Evolutionary conservation across 345 rosid genomes (phyloP).

Genomic region (Cardamine resedifolia): DNA sequence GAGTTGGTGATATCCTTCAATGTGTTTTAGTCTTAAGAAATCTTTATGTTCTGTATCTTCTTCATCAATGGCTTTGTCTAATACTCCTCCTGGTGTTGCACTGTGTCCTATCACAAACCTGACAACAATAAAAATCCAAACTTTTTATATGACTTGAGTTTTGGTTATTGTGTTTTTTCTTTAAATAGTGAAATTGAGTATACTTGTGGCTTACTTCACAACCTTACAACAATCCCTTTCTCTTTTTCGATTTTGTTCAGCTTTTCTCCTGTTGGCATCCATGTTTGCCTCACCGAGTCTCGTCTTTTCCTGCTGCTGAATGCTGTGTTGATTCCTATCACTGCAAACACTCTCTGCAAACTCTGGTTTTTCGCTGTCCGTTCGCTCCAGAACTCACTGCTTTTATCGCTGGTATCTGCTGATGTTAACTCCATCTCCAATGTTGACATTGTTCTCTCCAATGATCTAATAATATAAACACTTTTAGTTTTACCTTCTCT

Average conservation of each 20-base stretch:
- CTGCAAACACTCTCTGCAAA: constrained; percentile 65
- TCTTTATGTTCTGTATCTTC: constrained; percentile 68
- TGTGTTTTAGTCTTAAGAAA: constrained; percentile 74
- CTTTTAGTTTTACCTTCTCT: constrained; percentile 9
- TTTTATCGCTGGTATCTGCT: constrained; percentile 39
- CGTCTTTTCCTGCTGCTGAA: constrained; percentile 87
- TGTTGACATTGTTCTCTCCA: constrained; percentile 65
- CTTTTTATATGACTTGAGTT: background rate
- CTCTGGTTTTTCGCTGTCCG: constrained; percentile 43
- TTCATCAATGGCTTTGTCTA: constrained; percentile 70
- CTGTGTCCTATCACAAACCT: constrained; percentile 90
- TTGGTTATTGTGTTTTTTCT: background rate
- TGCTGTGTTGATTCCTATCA: constrained; percentile 86
- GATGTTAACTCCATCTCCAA: constrained; percentile 67
- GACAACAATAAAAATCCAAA: background rate
- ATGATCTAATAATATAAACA: constrained; percentile 44
- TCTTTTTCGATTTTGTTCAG: constrained; percentile 70
- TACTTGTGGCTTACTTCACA: constrained; percentile 36
- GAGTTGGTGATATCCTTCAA: constrained; percentile 82
- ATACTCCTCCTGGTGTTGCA: constrained; percentile 69
- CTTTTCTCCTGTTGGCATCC: constrained; percentile 85
- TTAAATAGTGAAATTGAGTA: background rate
- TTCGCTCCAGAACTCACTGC: constrained; percentile 29
- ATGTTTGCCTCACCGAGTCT: constrained; percentile 71
- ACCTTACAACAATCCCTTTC: constrained; percentile 76